Percentiles rank a stretch among this genome's conserved stretches.
phyloP scores from a whole-genome alignment of 768 basidiomycete species.

The Kwoniella botswanensis region DNA sequence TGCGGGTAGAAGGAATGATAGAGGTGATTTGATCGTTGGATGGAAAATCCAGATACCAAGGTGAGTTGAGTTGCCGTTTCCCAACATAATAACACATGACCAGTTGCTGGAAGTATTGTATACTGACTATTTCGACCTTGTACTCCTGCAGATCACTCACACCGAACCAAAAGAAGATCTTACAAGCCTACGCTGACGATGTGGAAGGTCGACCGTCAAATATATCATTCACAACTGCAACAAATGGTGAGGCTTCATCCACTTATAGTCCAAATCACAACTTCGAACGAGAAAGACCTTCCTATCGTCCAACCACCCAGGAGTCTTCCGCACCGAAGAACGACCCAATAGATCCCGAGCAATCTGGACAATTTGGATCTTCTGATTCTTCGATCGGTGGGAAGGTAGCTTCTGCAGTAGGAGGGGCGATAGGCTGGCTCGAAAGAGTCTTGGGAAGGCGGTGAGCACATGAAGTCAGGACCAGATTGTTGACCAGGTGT shows the following conservation, averaged over 20 bases:
- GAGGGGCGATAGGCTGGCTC: slow-evolving; percentile 42
- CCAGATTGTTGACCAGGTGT: slow-evolving; percentile 22
- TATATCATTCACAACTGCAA: slow-evolving; percentile 42
- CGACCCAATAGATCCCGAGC: slow-evolving; percentile 13
- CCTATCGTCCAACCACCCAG: slow-evolving; percentile 14
- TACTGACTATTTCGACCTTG: too few relatives aligned
- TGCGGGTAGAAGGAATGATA: slow-evolving; percentile 36
- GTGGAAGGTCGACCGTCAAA: slow-evolving; percentile 70
- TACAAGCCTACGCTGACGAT: slow-evolving; percentile 90
- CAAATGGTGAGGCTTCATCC: slow-evolving; percentile 27
- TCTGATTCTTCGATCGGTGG: slow-evolving; percentile 4
- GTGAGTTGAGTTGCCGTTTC: slow-evolving; percentile 62
- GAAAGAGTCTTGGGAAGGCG: slow-evolving; percentile 39
- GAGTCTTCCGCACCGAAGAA: neutral
- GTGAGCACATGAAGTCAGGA: slow-evolving; percentile 8
- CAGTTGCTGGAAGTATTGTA: too few relatives aligned
- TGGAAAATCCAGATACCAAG: slow-evolving; percentile 88
- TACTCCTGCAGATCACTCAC: slow-evolving; percentile 71
- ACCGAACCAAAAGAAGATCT: slow-evolving; percentile 78
- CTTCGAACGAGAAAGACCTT: slow-evolving; percentile 2
- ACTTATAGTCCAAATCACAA: slow-evolving; percentile 8
- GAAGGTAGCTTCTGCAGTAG: slow-evolving; percentile 38
- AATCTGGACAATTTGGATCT: neutral
- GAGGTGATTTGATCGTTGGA: slow-evolving; percentile 81
- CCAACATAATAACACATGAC: neutral